Evolutionary conservation across 2,329 filamentous ascomycete species (phyloP), one percentile per base, ranked within the genome.

Genomic region (Fusarium newnesense): DNA sequence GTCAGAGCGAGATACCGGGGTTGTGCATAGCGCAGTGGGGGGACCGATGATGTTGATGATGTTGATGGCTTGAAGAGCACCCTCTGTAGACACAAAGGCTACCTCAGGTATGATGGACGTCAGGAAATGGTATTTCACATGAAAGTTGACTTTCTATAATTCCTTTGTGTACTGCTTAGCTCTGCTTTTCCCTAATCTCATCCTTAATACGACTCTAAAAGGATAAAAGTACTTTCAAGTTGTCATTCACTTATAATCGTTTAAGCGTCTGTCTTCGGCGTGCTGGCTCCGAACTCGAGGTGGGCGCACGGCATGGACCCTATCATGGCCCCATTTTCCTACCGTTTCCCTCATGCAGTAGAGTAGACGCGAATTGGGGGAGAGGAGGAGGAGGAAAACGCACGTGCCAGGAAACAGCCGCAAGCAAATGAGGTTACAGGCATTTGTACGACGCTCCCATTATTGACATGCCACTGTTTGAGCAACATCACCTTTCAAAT

Each of bases 351-450:
- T 43, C 60, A 58, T 52, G 37, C 28, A 59, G 40, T 28, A 36
- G 21, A 26, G 18, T 40, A 9, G 32, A 46, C 36, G 21, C 37
- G 54, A 52, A 52, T 64, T 60, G 54, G 30, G 54, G 47, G 43
- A 57, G 26, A 30, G 39, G 26, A 58, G 64, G 26, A 47, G 43
- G 60, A 66, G 28, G 47, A 56, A 53, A 60, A 61, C 71, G 68
- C 77, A 79, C 76, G 77, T 79, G 75, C 76, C 75, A 78, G 69
- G 39, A 75, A 73, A 75, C 65, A 68, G 73, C 16, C 69, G 58
- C 64, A 78, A 70, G 70, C 73, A 77, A 77, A 76, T 77, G 59
- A 75, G 69, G 30, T 56, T 49, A n/a, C 58, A 69, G 63, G 64
- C 65, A 75, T 76, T 76, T 77, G 64, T 66, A 74, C 68, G 47